Percentiles rank a stretch among this genome's conserved stretches.
These are phyloP conservation scores for Aurinia saxatilis DNA, from an alignment of 345 rosid genomes.

Conservation along the genomic window DNA sequence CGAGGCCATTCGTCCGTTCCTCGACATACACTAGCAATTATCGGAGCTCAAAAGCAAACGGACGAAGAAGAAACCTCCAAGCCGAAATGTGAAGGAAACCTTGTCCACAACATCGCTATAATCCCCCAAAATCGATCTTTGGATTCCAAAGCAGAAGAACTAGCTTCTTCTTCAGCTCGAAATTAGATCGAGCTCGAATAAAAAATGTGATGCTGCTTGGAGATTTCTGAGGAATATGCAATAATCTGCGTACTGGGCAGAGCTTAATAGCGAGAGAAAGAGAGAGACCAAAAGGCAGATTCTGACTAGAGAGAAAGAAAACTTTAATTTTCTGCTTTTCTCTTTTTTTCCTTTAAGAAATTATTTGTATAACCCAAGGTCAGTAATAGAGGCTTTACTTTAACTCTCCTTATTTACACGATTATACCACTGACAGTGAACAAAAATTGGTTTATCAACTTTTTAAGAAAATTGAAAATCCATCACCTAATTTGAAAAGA, in stretches of 20 bases:
- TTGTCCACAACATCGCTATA: slow-evolving; percentile 6
- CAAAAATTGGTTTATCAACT: too few relatives aligned
- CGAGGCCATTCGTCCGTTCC: slow-evolving; percentile 73
- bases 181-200: too few relatives aligned
- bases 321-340: slow-evolving; percentile 2
- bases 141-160: background rate
- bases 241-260: slow-evolving; percentile 27
- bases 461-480: background rate
- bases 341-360: background rate
- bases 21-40: slow-evolving; percentile 32
- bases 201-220: too few relatives aligned
- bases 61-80: slow-evolving; percentile 23
- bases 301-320: slow-evolving; percentile 22
- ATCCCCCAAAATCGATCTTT: slow-evolving; percentile 15
- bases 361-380: background rate
- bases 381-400: background rate
- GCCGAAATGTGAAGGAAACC: slow-evolving; percentile 12
- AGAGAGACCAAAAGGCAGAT: slow-evolving; percentile 25
- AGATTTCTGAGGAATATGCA: slow-evolving; percentile 12
- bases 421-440: slow-evolving; percentile 1
- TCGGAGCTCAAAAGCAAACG: slow-evolving; percentile 29
- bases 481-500: background rate
- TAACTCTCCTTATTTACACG: slow-evolving; percentile 13
- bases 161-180: slow-evolving; percentile 23
- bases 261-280: slow-evolving; percentile 18